Percentiles rank a stretch among this genome's conserved stretches.
Conservation (phyloP, 306 rosid genomes). For the Corylus heterophylla region DNA sequence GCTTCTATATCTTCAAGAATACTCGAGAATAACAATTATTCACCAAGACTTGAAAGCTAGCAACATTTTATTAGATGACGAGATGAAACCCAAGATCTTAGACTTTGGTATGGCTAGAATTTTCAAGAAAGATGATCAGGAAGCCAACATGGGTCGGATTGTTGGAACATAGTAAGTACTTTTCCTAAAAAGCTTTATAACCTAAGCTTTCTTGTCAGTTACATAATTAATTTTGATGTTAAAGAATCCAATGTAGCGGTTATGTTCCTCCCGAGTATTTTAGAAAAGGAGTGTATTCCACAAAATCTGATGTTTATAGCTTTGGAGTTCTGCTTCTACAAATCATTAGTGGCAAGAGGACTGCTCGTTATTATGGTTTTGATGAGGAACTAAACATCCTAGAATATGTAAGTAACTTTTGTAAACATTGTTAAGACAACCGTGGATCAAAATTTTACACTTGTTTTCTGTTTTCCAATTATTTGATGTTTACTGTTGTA, state of each 20-base stretch:
- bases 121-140: conserved; percentile 18
- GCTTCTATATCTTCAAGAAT: conserved; percentile 41
- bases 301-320: not conserved
- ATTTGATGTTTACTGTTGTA: too few species aligned
- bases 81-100: conserved; percentile 33
- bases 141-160: conserved; percentile 36
- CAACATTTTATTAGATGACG: conserved; percentile 28
- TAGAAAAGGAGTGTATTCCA: conserved; percentile 9
- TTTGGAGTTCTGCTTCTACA: conserved; percentile 32
- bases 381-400: conserved; percentile 19
- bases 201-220: not conserved
- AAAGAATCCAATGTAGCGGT: conserved; percentile 28
- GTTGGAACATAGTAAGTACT: conserved; percentile 40
- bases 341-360: conserved; percentile 41
- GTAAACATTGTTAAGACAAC: too few species aligned
- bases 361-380: conserved; percentile 1
- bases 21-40: conserved; percentile 34
- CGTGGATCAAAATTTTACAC: too few species aligned
- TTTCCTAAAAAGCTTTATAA: not conserved
- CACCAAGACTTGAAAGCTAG: conserved; percentile 37
- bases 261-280: conserved; percentile 37
- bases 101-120: conserved; percentile 38
- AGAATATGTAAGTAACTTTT: conserved; percentile 31
- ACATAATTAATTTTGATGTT: not conserved
- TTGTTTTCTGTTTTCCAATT: too few species aligned